Conservation (phyloP, 306 rosid species). For the Quercus ilex region DNA sequence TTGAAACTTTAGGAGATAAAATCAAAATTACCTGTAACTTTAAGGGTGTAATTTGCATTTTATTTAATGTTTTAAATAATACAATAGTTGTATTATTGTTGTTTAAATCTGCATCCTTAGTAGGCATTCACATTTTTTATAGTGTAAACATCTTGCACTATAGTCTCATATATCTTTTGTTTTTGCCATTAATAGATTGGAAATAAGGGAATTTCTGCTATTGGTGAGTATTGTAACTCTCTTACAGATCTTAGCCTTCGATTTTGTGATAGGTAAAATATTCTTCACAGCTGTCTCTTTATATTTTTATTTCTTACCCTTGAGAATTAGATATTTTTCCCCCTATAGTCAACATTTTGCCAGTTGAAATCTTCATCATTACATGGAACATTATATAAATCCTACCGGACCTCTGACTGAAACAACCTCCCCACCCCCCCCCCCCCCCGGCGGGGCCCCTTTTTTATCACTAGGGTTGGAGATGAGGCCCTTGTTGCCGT, state of each 20-base stretch:
- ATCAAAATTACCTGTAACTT: too few species aligned
- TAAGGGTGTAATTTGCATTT: too few species aligned
- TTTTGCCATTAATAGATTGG: constrained; percentile 55
- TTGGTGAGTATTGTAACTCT: constrained; percentile 73
- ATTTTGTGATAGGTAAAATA: constrained; percentile 84
- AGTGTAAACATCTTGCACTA: neutral
- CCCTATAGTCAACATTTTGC: neutral
- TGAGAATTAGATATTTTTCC: neutral
- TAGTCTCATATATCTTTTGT: constrained; percentile 3
- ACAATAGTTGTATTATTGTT: neutral
- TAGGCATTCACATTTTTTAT: neutral
- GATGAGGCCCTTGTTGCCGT: constrained; percentile 83
- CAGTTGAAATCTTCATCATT: neutral
- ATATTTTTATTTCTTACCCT: neutral
- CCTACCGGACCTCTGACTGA: constrained; percentile 3
- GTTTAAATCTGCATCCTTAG: neutral
- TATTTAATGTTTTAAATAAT: neutral
- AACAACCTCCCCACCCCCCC: neutral
- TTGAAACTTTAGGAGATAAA: too few species aligned
- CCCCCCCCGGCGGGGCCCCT: neutral
- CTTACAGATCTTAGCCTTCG: constrained; percentile 85
- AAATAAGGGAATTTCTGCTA: constrained; percentile 68
- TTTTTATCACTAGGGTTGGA: constrained; percentile 61
- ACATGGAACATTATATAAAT: neutral
- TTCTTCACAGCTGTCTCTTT: constrained; percentile 5